phyloP scores from a whole-genome alignment of 2,329 filamentous ascomycete genomes.

The Aspergillus novofumigatus region DNA sequence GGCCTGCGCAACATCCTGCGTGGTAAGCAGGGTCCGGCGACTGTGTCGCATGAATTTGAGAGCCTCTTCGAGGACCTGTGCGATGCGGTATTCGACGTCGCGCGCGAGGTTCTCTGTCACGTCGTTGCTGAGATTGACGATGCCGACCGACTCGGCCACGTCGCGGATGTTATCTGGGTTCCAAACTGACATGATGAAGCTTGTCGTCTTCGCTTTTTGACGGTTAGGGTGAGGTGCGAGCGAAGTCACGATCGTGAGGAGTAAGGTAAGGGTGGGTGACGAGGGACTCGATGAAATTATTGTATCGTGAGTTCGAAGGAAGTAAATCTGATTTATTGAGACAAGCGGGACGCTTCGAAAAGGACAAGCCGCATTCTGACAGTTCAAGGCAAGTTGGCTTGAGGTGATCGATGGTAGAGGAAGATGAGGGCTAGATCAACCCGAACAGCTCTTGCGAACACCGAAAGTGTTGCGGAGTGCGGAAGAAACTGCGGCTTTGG shows the following conservation, averaged over 20 bases:
- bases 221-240: not conserved
- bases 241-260: not conserved
- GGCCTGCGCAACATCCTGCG: constrained; percentile 84
- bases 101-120: constrained; percentile 82
- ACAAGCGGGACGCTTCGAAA: not conserved
- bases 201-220: not conserved
- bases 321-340: not conserved
- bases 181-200: constrained; percentile 65
- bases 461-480: not conserved
- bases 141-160: constrained; percentile 92
- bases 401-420: not conserved
- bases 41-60: constrained; percentile 94
- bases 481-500: not conserved
- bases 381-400: not conserved
- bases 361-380: not conserved
- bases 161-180: constrained; percentile 94
- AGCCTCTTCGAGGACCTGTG: constrained; percentile 88
- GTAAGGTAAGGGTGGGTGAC: not conserved
- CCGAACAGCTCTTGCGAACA: not conserved
- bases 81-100: constrained; percentile 92
- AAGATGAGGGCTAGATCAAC: not conserved
- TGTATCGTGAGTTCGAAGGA: not conserved
- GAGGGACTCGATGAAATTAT: not conserved
- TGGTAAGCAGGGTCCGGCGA: constrained; percentile 79
- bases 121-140: constrained; percentile 75